Conservation (phyloP, 2,329 filamentous ascomycete species). For the Ophiostoma quercus region DNA sequence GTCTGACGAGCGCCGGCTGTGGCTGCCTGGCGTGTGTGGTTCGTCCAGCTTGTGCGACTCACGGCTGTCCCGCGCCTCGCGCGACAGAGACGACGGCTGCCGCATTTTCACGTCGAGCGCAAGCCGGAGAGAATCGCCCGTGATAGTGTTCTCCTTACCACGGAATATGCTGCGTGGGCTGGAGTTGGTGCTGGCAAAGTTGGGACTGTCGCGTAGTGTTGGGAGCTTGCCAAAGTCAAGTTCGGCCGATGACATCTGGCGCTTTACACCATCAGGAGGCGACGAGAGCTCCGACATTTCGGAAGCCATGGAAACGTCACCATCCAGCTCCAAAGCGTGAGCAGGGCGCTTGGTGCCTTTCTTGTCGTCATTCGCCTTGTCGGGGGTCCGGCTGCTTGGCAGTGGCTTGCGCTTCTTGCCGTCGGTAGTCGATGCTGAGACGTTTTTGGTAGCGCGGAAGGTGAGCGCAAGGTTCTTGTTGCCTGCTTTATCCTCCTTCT, state of each 20-base stretch:
- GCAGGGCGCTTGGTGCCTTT: neutral
- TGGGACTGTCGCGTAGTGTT: constrained; percentile 16
- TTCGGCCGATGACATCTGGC: neutral
- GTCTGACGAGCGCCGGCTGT: constrained; percentile 21
- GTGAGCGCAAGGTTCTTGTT: constrained; percentile 35
- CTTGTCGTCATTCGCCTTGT: neutral
- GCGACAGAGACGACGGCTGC: constrained; percentile 15
- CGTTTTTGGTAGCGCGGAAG: constrained; percentile 44
- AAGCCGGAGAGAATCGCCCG: constrained; percentile 9
- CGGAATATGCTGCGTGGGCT: neutral
- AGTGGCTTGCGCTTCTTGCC: constrained; percentile 22
- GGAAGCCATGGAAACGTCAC: neutral
- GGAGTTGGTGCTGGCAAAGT: neutral
- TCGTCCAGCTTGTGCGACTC: neutral
- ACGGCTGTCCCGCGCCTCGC: neutral
- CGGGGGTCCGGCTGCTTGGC: constrained; percentile 1
- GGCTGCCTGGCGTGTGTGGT: constrained; percentile 12
- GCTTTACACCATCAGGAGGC: constrained; percentile 7
- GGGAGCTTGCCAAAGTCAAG: constrained; percentile 17
- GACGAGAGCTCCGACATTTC: constrained; percentile 10
- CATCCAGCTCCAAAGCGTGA: neutral
- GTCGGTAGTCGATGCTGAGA: constrained; percentile 26
- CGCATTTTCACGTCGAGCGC: constrained; percentile 16
- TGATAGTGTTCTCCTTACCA: constrained; percentile 17
- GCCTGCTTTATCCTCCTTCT: constrained; percentile 30